Conservation (phyloP, 148 eudicot genomes). For the Fallopia convolvulus region DNA sequence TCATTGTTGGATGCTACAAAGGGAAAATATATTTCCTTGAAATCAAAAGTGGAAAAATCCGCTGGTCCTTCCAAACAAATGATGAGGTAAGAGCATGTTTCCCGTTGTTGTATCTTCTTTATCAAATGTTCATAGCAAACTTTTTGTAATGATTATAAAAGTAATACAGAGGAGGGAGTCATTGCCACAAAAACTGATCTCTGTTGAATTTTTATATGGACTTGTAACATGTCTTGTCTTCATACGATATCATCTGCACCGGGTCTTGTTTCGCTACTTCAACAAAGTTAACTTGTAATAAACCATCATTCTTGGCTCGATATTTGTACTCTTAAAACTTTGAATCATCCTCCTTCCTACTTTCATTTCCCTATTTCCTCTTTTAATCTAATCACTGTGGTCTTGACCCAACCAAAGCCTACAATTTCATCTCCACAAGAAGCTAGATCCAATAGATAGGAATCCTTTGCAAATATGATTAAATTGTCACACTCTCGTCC, state of each 20-base stretch:
- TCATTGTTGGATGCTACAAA: conserved; percentile 79
- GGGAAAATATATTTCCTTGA: conserved; percentile 79
- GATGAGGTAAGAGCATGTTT: conserved; percentile 45
- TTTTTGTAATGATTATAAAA: neutral
- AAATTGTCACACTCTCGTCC: neutral
- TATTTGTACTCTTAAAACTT: neutral
- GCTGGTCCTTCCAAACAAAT: conserved; percentile 73
- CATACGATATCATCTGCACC: neutral
- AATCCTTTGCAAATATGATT: neutral
- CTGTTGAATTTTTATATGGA: neutral
- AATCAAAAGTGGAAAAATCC: conserved; percentile 41
- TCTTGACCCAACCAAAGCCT: neutral
- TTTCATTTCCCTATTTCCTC: neutral
- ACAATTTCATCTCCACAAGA: neutral
- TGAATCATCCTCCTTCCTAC: neutral
- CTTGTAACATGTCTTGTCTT: conserved; percentile 1
- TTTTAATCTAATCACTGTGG: neutral
- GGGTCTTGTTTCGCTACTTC: neutral
- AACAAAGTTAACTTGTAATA: neutral
- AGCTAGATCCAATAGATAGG: neutral
- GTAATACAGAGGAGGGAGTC: neutral
- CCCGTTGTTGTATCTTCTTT: neutral
- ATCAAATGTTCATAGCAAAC: neutral
- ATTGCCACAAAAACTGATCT: neutral
- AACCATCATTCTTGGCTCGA: neutral